Base-by-base conservation (phyloP, 2,329 filamentous ascomycete species). In the Diaporthe aspalathi region DNA sequence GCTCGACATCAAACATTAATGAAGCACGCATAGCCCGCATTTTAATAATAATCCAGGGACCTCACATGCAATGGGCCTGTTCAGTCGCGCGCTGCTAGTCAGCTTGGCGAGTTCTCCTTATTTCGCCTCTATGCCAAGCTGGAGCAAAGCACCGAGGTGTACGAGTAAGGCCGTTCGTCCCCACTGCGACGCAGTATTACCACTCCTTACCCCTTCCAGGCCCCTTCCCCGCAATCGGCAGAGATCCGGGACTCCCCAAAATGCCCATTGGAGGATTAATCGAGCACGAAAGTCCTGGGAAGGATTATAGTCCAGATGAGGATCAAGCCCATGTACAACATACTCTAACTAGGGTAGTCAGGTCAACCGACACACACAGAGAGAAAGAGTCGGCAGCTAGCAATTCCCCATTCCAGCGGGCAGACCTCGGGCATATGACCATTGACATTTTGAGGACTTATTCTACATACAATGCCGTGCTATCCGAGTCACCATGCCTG, bases 251-350 rank as follows among this genome's bases (percentile, higher is more conserved):
- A 20, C 43, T 9, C 9, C 20, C 35, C 43, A 12, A 22, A 22
- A 12, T 49, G 60, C 27, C 60, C 43, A 63, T 63, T 63, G 60
- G 60, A 63, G 60, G 60, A 63, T 63, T 63, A 49, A 63, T 63
- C 57, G 16, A 27, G 24, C 40, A 32, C 40, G 57, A 63, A 43
- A n/a, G 9, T 43, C 27, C 57, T 63, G 27, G 20, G 27, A 22
- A 45, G 40, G 40, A 0, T 12, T 3, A 35, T 11, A 17, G 5
- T 20, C 43, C 40, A 63, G 16, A 63, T 63, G 11, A 22, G 40
- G 57, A 63, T 47, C 9, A 32, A 49, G 57, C 27, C 40, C 40
- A 32, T 35, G n/a, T 49, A 49, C 32, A 47, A 32, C 12, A 32
- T 32, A 17, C 24, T 32, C 27, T 5, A 32, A 29, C n/a, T n/a